A percentile compares a stretch with the other conserved stretches of the same genome.
Evolutionary conservation across 306 rosid species (phyloP).

Genomic region (Psophocarpus tetragonolobus): DNA sequence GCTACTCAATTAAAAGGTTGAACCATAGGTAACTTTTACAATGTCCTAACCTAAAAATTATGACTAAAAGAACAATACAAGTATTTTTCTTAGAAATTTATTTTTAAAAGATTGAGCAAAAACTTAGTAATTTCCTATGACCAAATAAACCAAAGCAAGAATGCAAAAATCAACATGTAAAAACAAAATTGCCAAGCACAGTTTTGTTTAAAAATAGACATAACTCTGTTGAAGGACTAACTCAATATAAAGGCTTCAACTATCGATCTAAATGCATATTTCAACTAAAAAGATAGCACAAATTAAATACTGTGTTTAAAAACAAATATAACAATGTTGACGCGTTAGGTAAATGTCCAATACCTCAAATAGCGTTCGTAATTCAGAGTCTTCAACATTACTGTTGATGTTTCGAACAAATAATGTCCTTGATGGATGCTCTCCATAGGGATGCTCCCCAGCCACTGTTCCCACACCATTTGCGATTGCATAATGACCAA

Average conservation of each 20-base stretch:
- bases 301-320: neutral
- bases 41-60: neutral
- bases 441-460: constrained; percentile 96
- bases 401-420: constrained; percentile 92
- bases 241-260: constrained; percentile 54
- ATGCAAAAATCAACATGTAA: neutral
- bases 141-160: neutral
- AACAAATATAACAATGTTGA: constrained; percentile 14
- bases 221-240: constrained; percentile 3
- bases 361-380: constrained; percentile 86
- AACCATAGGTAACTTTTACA: neutral
- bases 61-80: neutral
- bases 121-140: neutral
- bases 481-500: constrained; percentile 59
- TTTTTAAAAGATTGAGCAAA: neutral
- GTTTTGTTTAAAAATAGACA: neutral
- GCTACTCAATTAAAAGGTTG: neutral
- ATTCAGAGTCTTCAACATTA: constrained; percentile 82
- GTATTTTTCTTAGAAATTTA: neutral
- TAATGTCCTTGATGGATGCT: constrained; percentile 95
- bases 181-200: constrained; percentile 2
- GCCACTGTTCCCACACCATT: constrained; percentile 86
- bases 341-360: neutral
- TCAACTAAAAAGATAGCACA: constrained; percentile 3
- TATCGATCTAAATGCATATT: constrained; percentile 42